Base-by-base conservation (phyloP, 163 green algal species). In the Scenedesmus sp. region DNA sequence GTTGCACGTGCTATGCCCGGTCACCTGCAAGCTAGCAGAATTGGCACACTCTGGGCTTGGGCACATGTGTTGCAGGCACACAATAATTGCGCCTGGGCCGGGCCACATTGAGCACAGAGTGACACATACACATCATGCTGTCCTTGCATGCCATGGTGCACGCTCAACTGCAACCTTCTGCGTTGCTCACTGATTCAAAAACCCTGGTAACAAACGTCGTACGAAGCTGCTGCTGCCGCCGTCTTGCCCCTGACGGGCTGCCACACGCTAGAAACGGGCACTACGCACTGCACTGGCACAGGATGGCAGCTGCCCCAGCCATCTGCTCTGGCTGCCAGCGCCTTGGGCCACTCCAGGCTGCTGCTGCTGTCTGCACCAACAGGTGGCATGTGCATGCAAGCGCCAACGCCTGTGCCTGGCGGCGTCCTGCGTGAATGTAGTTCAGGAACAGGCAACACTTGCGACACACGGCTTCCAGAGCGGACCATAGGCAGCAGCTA, bases 361-460 rank as follows among this genome's bases (percentile, higher is more conserved):
- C 67, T n/a, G 16, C 46, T 64, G 18, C 59, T 79, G 46, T 16
- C 70, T 57, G 54, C 20, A n/a, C 76, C 26, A 10, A 18, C 23
- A 84, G 57, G 55, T 15, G 87, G 87, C 87, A 91, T 86, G n/a
- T 26, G 20, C 87, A 91, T 91, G 56, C 87, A 91, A 2, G 87
- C 87, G 4, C 87, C 87, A 74, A 66, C n/a, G 4, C 74, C 74
- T 23, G 74, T 62, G 9, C 86, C 86, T 20, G 70, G 54, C 20
- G 56, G 87, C 20, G 87, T 91, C 87, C 87, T 91, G 74, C 74
- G 34, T 46, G 34, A 46, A 46, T 46, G 34, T 46, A 46, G 34
- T 46, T 46, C 34, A 46, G 34, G 34, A 46, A 46, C 76, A 84
- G 76, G 7, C 6, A 16, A 76, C 16, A 76, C 15, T 76, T 26